Evolutionary conservation across 2,329 filamentous ascomycete genomes (phyloP), one percentile per base, ranked within the genome.

Genomic region (Beauveria sp.): DNA sequence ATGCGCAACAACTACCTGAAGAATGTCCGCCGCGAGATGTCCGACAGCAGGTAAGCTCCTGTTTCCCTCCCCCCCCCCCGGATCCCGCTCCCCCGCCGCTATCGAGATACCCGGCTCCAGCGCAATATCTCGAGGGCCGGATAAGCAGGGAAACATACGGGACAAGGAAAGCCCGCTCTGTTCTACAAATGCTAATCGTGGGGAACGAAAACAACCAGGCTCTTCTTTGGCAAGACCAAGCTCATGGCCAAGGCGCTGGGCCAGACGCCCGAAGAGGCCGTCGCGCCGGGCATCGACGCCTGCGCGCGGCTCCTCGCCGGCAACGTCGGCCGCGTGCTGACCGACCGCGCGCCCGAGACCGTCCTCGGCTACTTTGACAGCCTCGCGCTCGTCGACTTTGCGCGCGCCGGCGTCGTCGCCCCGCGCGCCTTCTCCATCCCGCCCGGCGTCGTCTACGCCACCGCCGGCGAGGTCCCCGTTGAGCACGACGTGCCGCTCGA

Each of bases 161-260:
- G 40, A 26, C 14, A 55, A 55, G n/a, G 14, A 52, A 37, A 37
- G 6, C 16, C 34, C 34, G 34, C 34, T 16, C 12, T 37, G 5
- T 6, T 37, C 12, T 16, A 16, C 0, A 2, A 37, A 16, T 16
- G 34, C 34, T 37, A 37, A 37, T 0, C 1, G 5, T 24, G 28
- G 41, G 8, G 2, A 22, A 55, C 6, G 28, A 40, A 40, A 40
- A 53, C n/a, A 40, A 40, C 12, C 20, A 44, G 44, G n/a, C 80
- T 99, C 73, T 97, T 97, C 85, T 97, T 97, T 77, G 94, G 93
- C 78, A 99, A 97, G 81, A 97, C 93, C 63, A 97, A 97, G 79
- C 92, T 99, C 75, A 97, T 97, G 92, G 87, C 90, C 69, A 93
- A 94, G 77, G 92, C 94, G 61, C 88, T 99, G 28, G 94, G 94